Base-by-base conservation (phyloP, 495 filamentous ascomycete genomes). In the Neurospora sp. region DNA sequence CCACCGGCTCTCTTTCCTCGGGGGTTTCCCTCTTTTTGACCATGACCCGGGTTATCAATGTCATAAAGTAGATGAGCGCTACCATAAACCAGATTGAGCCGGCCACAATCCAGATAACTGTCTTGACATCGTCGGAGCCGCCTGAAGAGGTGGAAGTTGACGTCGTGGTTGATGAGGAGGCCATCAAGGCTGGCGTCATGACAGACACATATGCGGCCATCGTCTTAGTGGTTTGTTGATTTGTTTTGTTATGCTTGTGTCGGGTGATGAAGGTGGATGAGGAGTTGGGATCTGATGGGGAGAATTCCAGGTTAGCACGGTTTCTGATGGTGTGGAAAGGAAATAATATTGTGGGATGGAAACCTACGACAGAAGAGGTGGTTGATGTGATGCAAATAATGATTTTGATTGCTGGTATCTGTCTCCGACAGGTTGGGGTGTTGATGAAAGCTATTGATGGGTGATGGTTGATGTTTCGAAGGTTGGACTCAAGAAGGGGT, bases 91-190 rank as follows among this genome's bases (percentile, higher is more conserved):
- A 44, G 41, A 44, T n/a, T 18, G 1, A 0, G 41, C 16, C 3
- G 42, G 18, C 8, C 3, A 20, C 1, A 7, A 0, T 0, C 9
- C 7, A 10, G 18, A 46, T n/a, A 9, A 5, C 0, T 1, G 2
- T 1, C 9, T 3, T 1, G 42, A 1, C 8, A 1, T 46, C 46
- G 4, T 4, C 12, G 10, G 1, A 1, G n/a, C 0, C 9, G 5
- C 2, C 46, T 54, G 10, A 7, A 1, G 46, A 23, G 46, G 46
- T 27, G 46, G 20, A 54, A 12, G 46, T 2, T 54, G n/a, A 23
- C 20, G 10, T 12, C 10, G n/a, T 10, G 20, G 46, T 23, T 54
- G 20, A 23, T 5, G 46, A 23, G 20, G 20, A n/a, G 42, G 18
- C 2, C 8, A n/a, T 46, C 8, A 20, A 4, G 42, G 42, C 2